Evolutionary conservation across 176 grass and related monocot species (phyloP), one percentile per base, ranked within the genome.

Genomic region (Rhipidocladum racemiflorum): DNA sequence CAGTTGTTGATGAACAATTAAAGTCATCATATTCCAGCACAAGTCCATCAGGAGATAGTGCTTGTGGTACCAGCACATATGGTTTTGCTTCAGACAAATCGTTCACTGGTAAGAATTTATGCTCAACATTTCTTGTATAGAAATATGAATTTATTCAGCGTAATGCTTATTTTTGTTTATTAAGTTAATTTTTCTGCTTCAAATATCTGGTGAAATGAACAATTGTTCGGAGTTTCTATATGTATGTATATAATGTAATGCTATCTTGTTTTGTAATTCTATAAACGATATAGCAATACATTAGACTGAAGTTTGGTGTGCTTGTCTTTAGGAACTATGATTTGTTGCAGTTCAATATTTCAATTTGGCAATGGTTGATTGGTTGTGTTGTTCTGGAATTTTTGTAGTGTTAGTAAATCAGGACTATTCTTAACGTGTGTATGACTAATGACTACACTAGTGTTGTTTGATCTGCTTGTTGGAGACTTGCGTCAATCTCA

Each of bases 1-100:
- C 79, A 46, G 49, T 93, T 88, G 24, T 88, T 25, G 54, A 81
- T 57, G 64, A 91, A 64, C 88, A 87, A 86, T 74, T 84, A 25
- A 78, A 87, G 29, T 82, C 62, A 56, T 84, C 86, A 60, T 82
- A 68, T 63, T 79, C 60, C 66, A 81, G 43, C 78, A 88, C 85
- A 77, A 70, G 35, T 23, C 9, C 17, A 20, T 84, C 79, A 57
- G 69, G 30, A 32, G 46, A 45, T 20, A 46, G 75, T 87, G 45
- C 46, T 42, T 68, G 68, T 69, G 38, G 65, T 17, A 77, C 38
- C 43, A 74, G 68, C 43, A 85, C 90, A 81, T 89, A 65, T 68
- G 76, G 49, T 25, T 46, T 85, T 23, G 10, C 36, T 61, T 61
- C 28, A 57, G 57, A 72, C 72, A 65, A 70, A 62, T 48, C 24